phyloP scores from a whole-genome alignment of 306 rosid genomes.

The Coriaria nepalensis region DNA sequence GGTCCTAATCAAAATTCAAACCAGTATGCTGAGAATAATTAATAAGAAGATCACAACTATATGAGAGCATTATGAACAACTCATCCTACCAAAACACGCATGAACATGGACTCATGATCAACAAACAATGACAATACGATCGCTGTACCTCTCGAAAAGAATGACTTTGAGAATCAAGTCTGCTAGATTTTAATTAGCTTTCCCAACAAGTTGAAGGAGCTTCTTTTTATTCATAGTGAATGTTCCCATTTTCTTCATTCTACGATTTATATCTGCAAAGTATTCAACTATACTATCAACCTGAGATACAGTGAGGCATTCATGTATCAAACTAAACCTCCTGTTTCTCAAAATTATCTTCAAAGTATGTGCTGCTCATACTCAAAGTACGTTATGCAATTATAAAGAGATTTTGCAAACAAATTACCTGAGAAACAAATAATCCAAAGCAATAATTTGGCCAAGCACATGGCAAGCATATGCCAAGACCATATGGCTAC shows the following conservation, averaged over 20 bases:
- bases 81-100: too few relatives aligned
- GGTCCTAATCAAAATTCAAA: too few relatives aligned
- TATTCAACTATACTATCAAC: conserved; percentile 88
- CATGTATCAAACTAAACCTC: not conserved
- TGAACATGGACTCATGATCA: not conserved
- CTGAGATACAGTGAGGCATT: conserved; percentile 24
- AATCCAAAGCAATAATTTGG: conserved; percentile 96
- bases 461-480: conserved; percentile 37
- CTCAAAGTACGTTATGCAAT: too few relatives aligned
- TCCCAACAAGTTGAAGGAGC: conserved; percentile 93
- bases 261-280: conserved; percentile 84
- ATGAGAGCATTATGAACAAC: too few relatives aligned
- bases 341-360: not conserved
- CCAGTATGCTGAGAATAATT: too few relatives aligned
- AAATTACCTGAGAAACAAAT: conserved; percentile 84
- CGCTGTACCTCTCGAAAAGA: conserved; percentile 78
- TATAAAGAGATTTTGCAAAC: too few relatives aligned
- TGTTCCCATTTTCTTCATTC: conserved; percentile 96
- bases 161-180: conserved; percentile 96
- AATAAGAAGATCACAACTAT: too few relatives aligned
- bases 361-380: too few relatives aligned
- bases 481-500: too few relatives aligned
- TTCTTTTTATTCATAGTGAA: conserved; percentile 95
- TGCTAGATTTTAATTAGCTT: conserved; percentile 90
- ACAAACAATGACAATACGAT: not conserved